Evolutionary conservation across 2,329 filamentous ascomycete species (phyloP).

Genomic region (Aspergillus sp.): DNA sequence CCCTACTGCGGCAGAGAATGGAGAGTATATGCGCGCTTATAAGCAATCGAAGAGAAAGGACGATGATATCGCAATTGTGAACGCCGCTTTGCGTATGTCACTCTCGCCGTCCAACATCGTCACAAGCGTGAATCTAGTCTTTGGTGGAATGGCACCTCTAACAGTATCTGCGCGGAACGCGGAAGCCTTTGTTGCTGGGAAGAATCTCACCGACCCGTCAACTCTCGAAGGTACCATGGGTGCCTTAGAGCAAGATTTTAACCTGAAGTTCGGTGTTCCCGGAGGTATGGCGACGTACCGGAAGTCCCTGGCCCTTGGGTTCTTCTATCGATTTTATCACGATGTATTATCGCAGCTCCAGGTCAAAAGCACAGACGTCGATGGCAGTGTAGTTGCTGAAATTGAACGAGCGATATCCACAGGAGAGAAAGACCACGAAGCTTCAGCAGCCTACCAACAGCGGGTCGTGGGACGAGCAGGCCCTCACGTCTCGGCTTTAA

Average conservation of each 20-base stretch:
- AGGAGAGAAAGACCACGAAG: constrained; percentile 74
- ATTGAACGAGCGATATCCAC: constrained; percentile 81
- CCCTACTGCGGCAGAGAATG: constrained; percentile 69
- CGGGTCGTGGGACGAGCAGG: constrained; percentile 82
- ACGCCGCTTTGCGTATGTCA: constrained; percentile 74
- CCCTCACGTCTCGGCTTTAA: constrained; percentile 84
- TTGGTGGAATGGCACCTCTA: constrained; percentile 91
- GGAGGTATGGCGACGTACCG: constrained; percentile 97
- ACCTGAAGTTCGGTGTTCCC: constrained; percentile 84
- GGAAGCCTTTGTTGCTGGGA: constrained; percentile 71
- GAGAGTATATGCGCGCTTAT: constrained; percentile 85
- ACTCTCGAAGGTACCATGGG: constrained; percentile 90
- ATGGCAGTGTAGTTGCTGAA: constrained; percentile 75
- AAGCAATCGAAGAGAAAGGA: constrained; percentile 98
- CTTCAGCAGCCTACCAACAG: constrained; percentile 75
- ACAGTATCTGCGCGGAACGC: constrained; percentile 85
- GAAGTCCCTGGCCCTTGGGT: constrained; percentile 83
- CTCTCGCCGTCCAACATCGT: constrained; percentile 70
- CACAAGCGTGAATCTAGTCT: constrained; percentile 75
- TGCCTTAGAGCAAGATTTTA: constrained; percentile 84
- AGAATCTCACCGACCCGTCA: constrained; percentile 73
- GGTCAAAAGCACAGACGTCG: constrained; percentile 54
- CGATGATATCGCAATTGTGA: constrained; percentile 97
- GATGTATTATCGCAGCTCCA: constrained; percentile 68
- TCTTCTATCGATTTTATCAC: constrained; percentile 97